phyloP scores from a whole-genome alignment of 495 filamentous ascomycete genomes.

The Jackrogersella multiformis region DNA sequence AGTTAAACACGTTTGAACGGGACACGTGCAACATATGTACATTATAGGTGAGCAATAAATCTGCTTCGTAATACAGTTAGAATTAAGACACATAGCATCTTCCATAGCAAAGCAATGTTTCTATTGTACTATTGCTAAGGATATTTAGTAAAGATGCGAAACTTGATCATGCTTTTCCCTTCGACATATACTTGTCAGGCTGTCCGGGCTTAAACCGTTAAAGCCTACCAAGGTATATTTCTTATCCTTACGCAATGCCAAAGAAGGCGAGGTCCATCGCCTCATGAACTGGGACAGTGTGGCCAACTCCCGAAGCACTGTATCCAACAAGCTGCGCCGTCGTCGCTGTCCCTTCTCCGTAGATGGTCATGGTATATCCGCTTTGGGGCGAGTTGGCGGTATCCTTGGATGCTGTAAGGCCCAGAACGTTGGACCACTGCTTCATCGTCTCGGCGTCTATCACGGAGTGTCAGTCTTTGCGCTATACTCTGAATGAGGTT shows the following conservation, averaged over 20 bases:
- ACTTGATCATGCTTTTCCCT: background rate
- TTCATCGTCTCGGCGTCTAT: constrained; percentile 51
- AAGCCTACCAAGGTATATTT: background rate
- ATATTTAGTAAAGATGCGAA: background rate
- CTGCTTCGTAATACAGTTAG: too few relatives aligned
- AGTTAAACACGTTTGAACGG: background rate
- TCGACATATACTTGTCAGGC: background rate
- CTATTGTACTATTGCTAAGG: background rate
- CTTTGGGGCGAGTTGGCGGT: constrained; percentile 54
- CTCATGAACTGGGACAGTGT: constrained; percentile 58
- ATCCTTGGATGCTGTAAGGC: constrained; percentile 50
- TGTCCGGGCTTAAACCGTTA: background rate
- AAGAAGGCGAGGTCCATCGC: constrained; percentile 60
- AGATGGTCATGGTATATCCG: constrained; percentile 64
- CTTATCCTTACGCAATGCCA: constrained; percentile 47
- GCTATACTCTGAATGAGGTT: background rate
- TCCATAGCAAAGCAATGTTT: background rate
- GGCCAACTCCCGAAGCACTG: constrained; percentile 58
- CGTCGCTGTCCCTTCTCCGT: constrained; percentile 57
- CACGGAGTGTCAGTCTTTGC: constrained; percentile 16
- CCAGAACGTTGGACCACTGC: constrained; percentile 55
- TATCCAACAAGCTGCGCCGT: constrained; percentile 58
- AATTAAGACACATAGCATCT: too few relatives aligned
- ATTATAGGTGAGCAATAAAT: too few relatives aligned
- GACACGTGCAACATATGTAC: background rate